These are phyloP conservation scores for Halenospora varia DNA, from an alignment of 495 filamentous ascomycete genomes.

Conservation along the genomic window DNA sequence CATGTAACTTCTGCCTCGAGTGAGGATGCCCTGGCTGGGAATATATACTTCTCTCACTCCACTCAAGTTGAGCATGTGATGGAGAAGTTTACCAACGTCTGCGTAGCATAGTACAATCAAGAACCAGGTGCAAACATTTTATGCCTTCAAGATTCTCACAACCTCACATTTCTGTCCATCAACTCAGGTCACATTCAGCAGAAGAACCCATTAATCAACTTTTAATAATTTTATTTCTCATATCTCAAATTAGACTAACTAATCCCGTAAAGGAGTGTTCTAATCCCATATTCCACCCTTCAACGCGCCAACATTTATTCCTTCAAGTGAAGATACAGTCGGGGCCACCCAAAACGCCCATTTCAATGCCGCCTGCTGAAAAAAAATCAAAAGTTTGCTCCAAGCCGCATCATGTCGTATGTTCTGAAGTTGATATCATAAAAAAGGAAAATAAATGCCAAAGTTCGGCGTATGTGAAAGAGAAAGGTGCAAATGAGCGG, in stretches of 20 bases:
- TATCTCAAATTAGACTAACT: slow-evolving; percentile 1
- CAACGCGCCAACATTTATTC: neutral
- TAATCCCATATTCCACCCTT: slow-evolving; percentile 1
- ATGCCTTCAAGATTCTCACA: too few relatives aligned
- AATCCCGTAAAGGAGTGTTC: slow-evolving; percentile 12
- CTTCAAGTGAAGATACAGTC: slow-evolving; percentile 5
- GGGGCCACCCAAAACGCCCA: slow-evolving; percentile 2
- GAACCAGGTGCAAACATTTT: too few relatives aligned
- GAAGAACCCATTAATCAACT: too few relatives aligned
- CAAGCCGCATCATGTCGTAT: neutral
- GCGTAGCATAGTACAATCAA: too few relatives aligned
- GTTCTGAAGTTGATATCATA: neutral
- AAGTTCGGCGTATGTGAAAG: slow-evolving; percentile 2
- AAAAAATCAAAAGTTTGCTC: neutral
- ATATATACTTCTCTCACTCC: too few relatives aligned
- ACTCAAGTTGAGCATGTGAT: too few relatives aligned
- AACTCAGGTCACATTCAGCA: too few relatives aligned
- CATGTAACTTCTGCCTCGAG: too few relatives aligned
- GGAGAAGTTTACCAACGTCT: too few relatives aligned
- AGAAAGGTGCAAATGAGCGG: slow-evolving; percentile 2
- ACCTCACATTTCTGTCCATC: too few relatives aligned
- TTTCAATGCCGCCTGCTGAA: slow-evolving; percentile 19
- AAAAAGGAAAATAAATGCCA: slow-evolving; percentile 6
- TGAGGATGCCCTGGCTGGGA: too few relatives aligned
- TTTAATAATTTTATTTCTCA: neutral